Conservation (phyloP, 2,329 filamentous ascomycete species). For the Trichoderma arundinaceum region DNA sequence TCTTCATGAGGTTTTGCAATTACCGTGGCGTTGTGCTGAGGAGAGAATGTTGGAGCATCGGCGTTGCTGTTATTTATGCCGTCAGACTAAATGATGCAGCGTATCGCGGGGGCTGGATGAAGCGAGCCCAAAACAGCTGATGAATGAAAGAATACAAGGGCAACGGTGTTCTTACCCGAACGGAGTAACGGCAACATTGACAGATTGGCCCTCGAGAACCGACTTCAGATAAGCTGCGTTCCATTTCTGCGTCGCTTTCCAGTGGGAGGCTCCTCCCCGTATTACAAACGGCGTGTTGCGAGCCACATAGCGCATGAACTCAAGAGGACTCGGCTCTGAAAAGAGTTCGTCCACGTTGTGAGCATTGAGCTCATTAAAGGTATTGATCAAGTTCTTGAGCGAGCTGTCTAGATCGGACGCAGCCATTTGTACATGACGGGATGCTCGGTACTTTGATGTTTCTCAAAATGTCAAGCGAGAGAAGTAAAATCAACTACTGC, state of each 20-base stretch:
- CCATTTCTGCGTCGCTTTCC: slow-evolving; percentile 70
- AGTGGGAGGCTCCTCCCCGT: slow-evolving; percentile 64
- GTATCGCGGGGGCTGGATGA: no score
- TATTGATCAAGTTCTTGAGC: slow-evolving; percentile 61
- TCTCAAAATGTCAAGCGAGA: not conserved
- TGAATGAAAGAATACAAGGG: not conserved
- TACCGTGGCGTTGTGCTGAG: slow-evolving; percentile 44
- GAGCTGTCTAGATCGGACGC: slow-evolving; percentile 21
- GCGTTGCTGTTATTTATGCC: slow-evolving; percentile 43
- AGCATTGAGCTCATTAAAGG: slow-evolving; percentile 76
- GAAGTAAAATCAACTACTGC: not conserved
- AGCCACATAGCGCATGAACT: slow-evolving; percentile 80
- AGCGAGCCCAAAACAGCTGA: not conserved
- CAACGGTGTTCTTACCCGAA: slow-evolving; percentile 56
- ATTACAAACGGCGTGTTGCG: slow-evolving; percentile 78
- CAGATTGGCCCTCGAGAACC: slow-evolving; percentile 59
- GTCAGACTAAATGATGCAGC: not conserved
- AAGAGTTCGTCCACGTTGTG: slow-evolving; percentile 63
- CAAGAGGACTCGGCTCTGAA: slow-evolving; percentile 72
- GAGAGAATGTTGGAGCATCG: slow-evolving; percentile 44
- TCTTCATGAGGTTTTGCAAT: slow-evolving; percentile 78
- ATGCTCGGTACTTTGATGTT: not conserved
- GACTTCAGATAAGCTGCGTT: slow-evolving; percentile 62
- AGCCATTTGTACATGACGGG: not conserved
- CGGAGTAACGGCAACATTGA: slow-evolving; percentile 82